Evolutionary conservation across 371 early-diverging fungal species (phyloP).

Genomic region (Rhizomucor miehei): DNA sequence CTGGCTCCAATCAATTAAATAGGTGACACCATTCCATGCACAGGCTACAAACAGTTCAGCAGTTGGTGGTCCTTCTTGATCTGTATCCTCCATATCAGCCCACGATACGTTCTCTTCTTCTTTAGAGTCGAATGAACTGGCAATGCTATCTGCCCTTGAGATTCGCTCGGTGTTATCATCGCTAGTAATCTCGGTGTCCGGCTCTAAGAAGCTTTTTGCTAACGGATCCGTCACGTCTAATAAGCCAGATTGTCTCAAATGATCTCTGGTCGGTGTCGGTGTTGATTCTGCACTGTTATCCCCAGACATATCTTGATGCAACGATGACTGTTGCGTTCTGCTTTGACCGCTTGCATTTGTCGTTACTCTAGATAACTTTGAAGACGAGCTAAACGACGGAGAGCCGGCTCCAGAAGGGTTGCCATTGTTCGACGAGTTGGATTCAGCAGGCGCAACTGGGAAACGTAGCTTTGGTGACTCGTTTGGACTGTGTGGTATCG

Average conservation of each 20-base stretch:
- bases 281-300: neutral
- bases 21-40: slow-evolving; percentile 80
- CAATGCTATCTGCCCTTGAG: neutral
- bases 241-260: neutral
- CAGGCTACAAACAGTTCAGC: slow-evolving; percentile 77
- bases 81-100: slow-evolving; percentile 21
- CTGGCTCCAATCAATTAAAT: slow-evolving; percentile 61
- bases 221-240: neutral
- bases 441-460: slow-evolving; percentile 11
- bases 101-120: slow-evolving; percentile 16
- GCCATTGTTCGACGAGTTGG: slow-evolving; percentile 12
- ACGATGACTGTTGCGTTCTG: neutral
- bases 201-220: neutral
- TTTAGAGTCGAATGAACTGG: slow-evolving; percentile 7
- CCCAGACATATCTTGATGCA: neutral
- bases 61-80: slow-evolving; percentile 21
- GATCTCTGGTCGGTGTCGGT: neutral
- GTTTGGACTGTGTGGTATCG: slow-evolving; percentile 6
- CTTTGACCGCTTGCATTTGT: slow-evolving; percentile 3
- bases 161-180: no score
- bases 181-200: no score
- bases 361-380: slow-evolving; percentile 10
- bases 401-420: slow-evolving; percentile 13
- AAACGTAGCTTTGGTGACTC: slow-evolving; percentile 19
- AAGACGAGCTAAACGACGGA: slow-evolving; percentile 15